Conservation (phyloP, 306 rosid species). For the Lupinus albus region DNA sequence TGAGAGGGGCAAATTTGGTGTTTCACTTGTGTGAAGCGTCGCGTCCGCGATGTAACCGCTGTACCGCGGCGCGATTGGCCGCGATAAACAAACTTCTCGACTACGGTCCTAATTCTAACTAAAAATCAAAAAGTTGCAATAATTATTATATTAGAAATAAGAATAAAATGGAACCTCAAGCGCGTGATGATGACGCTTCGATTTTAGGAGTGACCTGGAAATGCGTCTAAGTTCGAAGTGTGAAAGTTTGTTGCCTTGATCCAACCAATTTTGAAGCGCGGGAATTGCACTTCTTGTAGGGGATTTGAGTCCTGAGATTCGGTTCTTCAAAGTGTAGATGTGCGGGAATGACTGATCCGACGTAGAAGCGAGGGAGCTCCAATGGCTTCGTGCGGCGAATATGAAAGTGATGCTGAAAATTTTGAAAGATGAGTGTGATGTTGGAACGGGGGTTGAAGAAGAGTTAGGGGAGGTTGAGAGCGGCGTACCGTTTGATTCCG, state of each 20-base stretch:
- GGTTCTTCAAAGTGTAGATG: constrained; percentile 40
- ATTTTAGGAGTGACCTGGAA: constrained; percentile 48
- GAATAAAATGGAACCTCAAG: constrained; percentile 55
- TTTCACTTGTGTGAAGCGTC: not conserved
- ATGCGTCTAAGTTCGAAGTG: constrained; percentile 55
- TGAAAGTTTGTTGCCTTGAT: constrained; percentile 52
- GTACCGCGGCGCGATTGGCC: not conserved
- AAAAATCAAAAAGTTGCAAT: constrained; percentile 3
- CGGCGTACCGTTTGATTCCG: constrained; percentile 47
- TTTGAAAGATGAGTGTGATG: not conserved
- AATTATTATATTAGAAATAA: not conserved
- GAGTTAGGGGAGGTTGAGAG: not conserved
- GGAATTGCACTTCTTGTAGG: constrained; percentile 37
- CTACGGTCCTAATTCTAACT: too few species aligned
- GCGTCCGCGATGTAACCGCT: not conserved
- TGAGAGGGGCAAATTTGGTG: not conserved
- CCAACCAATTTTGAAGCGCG: constrained; percentile 52
- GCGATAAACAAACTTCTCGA: too few species aligned
- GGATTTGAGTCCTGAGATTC: constrained; percentile 42
- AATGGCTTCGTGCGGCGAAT: constrained; percentile 26
- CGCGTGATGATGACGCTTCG: constrained; percentile 63
- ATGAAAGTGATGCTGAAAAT: constrained; percentile 38
- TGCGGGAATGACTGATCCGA: not conserved
- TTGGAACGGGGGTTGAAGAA: not conserved
- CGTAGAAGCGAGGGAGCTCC: constrained; percentile 34